Evolutionary conservation across 495 filamentous ascomycete genomes (phyloP), one percentile per base, ranked within the genome.

Genomic region (Entonaema liquescens): DNA sequence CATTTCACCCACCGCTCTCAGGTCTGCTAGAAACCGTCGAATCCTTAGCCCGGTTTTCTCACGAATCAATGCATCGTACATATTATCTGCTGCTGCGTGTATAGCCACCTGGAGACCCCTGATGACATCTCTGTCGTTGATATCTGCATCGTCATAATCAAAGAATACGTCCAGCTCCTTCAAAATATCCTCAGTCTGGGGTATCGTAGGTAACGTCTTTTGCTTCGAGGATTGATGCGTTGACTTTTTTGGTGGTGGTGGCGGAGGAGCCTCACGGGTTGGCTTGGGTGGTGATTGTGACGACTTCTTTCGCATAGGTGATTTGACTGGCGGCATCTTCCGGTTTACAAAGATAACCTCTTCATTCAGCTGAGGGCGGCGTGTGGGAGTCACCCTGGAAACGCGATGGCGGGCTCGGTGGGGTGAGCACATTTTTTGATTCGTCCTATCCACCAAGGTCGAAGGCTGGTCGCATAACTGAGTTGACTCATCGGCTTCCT

Each of bases 71-170:
- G 74, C 77, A 66, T 84, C 83, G 5, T 85, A 74, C 29, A 77
- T 74, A 28, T 80, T 76, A 64, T 86, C 81, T 15, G 80, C 83
- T 7, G 82, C 83, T 7, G 84, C 84, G 0, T 80, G 79, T 44
- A 82, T 81, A 11, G 83, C 80, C 23, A 86, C 80, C 54, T 82
- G 81, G 1, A 86, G 76, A 1, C 84, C 84, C 40, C 77, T 79
- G 47, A 86, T 77, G 23, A 86, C 78, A 60, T 83, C 79, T 57
- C 71, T 71, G 55, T 83, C 80, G 25, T 62, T 77, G 54, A 82
- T 78, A 33, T 77, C 70, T 9, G 70, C 70, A 35, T 83, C 79
- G 3, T 79, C 75, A 12, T 76, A 68, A 25, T 72, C 63, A 5
- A 68, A 67, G 62, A 77, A 77, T 31, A 73, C 68, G 33, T 75